Percentiles rank a stretch among this genome's conserved stretches.
Conservation (phyloP, 1,284 basidiomycete genomes). For the Sanguinoderma infundibulare region DNA sequence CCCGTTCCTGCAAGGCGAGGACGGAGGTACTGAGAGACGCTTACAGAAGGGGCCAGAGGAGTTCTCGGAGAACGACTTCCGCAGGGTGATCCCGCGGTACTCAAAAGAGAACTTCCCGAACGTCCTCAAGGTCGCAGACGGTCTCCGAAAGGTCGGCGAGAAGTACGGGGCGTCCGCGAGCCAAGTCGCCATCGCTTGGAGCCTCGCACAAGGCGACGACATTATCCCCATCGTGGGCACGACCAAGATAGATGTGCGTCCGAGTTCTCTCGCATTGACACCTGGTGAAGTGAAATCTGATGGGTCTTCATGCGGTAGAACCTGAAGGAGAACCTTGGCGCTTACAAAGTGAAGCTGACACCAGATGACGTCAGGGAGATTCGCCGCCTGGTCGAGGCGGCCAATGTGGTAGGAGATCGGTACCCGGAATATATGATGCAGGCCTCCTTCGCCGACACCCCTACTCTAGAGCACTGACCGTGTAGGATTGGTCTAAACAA, state of each 20-base stretch:
- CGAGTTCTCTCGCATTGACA: not conserved
- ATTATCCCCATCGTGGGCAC: conserved; percentile 45
- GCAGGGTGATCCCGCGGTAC: conserved; percentile 40
- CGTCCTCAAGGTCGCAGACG: conserved; percentile 45
- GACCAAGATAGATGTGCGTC: conserved; percentile 23
- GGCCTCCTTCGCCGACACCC: conserved; percentile 27
- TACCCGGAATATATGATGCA: conserved; percentile 22
- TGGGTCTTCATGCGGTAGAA: conserved; percentile 44
- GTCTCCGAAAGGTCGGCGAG: conserved; percentile 37
- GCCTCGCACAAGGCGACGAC: conserved; percentile 40
- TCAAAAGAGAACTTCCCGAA: conserved; percentile 47
- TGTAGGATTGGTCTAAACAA: too few relatives aligned
- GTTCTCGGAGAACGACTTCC: conserved; percentile 53
- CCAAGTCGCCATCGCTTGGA: conserved; percentile 50
- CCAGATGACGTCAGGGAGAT: conserved; percentile 40
- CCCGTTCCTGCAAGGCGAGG: conserved; percentile 23
- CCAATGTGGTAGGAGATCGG: conserved; percentile 25
- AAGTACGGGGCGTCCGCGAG: conserved; percentile 40
- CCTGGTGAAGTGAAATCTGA: conserved; percentile 22
- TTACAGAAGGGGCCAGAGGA: conserved; percentile 41
- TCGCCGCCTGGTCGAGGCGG: conserved; percentile 34
- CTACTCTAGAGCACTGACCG: conserved; percentile 16
- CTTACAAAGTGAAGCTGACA: conserved; percentile 36
- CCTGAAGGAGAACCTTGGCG: conserved; percentile 46
- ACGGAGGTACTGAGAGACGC: not conserved